Conservation (phyloP, 345 rosid genomes). For the Eucalyptus tenuipes region DNA sequence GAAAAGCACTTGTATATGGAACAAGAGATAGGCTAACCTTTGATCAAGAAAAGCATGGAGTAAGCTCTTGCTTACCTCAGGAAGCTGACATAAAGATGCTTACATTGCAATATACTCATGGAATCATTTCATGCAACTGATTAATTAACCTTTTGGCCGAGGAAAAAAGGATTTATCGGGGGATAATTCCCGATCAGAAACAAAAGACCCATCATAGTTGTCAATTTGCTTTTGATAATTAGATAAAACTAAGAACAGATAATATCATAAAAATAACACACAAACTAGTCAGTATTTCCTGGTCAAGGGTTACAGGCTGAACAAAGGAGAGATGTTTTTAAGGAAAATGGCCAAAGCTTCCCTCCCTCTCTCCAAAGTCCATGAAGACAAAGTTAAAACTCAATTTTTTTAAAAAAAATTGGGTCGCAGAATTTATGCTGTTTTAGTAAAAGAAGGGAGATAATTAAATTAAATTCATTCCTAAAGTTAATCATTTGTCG, state of each 20-base stretch:
- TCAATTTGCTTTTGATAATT: not conserved
- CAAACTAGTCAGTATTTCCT: rapidly evolving
- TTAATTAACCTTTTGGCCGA: not conserved
- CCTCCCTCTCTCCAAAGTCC: too few relatives aligned
- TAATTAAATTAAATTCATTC: too few relatives aligned
- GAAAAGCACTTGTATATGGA: not conserved
- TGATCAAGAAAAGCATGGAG: not conserved
- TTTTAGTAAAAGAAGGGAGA: too few relatives aligned
- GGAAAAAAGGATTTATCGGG: not conserved
- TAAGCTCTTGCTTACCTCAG: too few relatives aligned
- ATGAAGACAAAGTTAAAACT: too few relatives aligned
- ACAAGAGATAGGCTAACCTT: not conserved
- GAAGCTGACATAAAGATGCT: not conserved
- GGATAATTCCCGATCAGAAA: not conserved
- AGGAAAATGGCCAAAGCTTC: too few relatives aligned
- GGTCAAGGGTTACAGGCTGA: too few relatives aligned
- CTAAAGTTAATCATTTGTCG: too few relatives aligned
- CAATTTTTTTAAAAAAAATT: too few relatives aligned
- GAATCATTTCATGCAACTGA: not conserved
- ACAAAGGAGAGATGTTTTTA: too few relatives aligned
- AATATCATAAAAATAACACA: too few relatives aligned
- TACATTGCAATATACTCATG: not conserved
- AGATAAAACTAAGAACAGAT: not conserved
- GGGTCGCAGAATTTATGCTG: too few relatives aligned
- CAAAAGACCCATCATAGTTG: not conserved